Percentiles rank a stretch among this genome's conserved stretches.
Evolutionary conservation across 169 alveolate genomes (phyloP).

Genomic region (Eimeria acervulina): DNA sequence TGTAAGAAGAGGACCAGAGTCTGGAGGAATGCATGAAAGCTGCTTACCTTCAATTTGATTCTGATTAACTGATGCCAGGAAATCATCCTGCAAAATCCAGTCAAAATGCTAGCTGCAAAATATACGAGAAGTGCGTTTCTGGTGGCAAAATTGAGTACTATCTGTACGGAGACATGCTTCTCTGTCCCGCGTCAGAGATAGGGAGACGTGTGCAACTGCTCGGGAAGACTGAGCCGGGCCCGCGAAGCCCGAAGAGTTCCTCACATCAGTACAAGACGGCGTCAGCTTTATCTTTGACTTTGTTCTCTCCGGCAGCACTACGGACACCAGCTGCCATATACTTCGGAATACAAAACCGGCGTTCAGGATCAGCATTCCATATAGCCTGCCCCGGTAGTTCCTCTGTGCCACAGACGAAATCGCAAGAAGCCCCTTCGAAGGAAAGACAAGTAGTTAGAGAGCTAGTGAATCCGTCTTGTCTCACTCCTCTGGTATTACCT

Average conservation of each 20-base stretch:
- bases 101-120: background rate
- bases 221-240: background rate
- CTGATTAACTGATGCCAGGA: constrained; percentile 56
- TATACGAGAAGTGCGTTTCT: background rate
- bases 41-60: constrained; percentile 42
- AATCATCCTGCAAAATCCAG: constrained; percentile 54
- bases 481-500: background rate
- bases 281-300: constrained; percentile 72
- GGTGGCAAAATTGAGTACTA: background rate
- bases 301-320: constrained; percentile 86
- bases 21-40: background rate
- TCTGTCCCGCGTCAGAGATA: background rate
- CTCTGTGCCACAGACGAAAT: constrained; percentile 80
- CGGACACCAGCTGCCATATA: constrained; percentile 87
- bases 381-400: constrained; percentile 87
- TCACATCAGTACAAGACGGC: constrained; percentile 61
- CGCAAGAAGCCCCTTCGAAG: background rate
- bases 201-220: background rate
- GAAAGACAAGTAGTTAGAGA: background rate
- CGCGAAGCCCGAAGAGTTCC: constrained; percentile 1
- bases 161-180: background rate
- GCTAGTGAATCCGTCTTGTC: background rate
- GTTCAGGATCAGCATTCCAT: constrained; percentile 86
- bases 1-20: background rate
- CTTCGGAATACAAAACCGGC: constrained; percentile 88